phyloP scores from a whole-genome alignment of 2,329 filamentous ascomycete genomes.

The Xylogone sp. region DNA sequence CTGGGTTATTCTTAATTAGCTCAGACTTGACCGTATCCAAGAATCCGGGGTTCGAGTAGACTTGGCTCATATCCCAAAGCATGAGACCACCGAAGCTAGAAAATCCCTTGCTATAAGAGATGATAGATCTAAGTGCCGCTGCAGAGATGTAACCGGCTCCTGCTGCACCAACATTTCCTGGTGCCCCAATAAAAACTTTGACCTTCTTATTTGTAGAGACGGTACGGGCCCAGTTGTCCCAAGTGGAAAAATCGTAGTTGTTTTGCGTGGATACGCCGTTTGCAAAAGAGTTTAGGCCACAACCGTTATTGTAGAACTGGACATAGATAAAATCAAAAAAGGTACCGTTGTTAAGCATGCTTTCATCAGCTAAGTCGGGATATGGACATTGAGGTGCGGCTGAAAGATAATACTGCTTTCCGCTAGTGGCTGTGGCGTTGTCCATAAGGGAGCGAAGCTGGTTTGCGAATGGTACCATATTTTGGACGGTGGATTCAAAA shows the following conservation, averaged over 20 bases:
- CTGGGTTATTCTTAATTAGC: constrained; percentile 19
- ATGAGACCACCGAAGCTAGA: constrained; percentile 63
- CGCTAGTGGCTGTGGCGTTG: constrained; percentile 30
- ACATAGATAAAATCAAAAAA: constrained; percentile 36
- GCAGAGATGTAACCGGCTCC: constrained; percentile 52
- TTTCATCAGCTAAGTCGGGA: constrained; percentile 56
- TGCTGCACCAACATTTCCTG: constrained; percentile 41
- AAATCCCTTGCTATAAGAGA: constrained; percentile 51
- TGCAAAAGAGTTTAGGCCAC: constrained; percentile 51
- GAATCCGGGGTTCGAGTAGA: constrained; percentile 55
- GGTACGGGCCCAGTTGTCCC: constrained; percentile 62
- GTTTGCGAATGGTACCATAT: constrained; percentile 59
- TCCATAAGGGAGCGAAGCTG: constrained; percentile 54
- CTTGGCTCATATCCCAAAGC: constrained; percentile 66
- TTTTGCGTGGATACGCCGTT: constrained; percentile 39
- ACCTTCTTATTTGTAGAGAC: constrained; percentile 54
- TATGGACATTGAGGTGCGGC: constrained; percentile 67
- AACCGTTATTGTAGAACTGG: constrained; percentile 49
- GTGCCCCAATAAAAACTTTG: constrained; percentile 59
- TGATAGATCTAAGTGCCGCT: constrained; percentile 42
- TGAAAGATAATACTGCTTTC: constrained; percentile 55
- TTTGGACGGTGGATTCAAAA: constrained; percentile 56
- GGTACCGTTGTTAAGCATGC: constrained; percentile 51
- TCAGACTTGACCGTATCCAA: constrained; percentile 38
- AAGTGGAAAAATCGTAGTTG: constrained; percentile 59